Evolutionary conservation across 352 stramenopile species (phyloP).

Genomic region (Phytophthora boehmeriae): DNA sequence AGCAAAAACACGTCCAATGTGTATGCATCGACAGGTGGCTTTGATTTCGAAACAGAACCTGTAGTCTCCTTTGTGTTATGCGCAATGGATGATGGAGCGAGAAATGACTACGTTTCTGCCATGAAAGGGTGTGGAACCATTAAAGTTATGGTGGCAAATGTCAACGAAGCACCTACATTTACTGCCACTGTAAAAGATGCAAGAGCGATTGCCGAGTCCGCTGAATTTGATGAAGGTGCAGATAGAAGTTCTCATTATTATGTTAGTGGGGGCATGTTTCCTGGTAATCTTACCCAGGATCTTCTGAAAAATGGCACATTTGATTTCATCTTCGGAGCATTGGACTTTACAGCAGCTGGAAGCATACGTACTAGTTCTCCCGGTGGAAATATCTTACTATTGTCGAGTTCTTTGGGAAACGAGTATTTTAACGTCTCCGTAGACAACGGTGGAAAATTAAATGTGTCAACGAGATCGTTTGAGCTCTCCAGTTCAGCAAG

Average conservation of each 20-base stretch:
- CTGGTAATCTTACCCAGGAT: conserved; percentile 24
- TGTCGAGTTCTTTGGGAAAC: neutral
- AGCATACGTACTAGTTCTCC: conserved; percentile 23
- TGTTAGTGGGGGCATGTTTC: conserved; percentile 21
- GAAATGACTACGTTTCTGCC: conserved; percentile 44
- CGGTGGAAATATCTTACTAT: conserved; percentile 17
- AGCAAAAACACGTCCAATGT: conserved; percentile 36
- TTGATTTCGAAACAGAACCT: conserved; percentile 50
- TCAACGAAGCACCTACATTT: conserved; percentile 48
- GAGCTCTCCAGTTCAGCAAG: neutral
- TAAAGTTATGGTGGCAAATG: conserved; percentile 39
- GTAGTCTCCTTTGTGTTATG: conserved; percentile 43
- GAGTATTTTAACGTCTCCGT: conserved; percentile 27
- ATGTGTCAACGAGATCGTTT: neutral
- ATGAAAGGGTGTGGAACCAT: conserved; percentile 57
- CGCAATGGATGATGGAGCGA: conserved; percentile 52
- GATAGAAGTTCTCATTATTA: conserved; percentile 18
- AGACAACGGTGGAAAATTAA: conserved; percentile 11
- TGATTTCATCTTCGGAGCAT: conserved; percentile 46
- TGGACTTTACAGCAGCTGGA: conserved; percentile 51
- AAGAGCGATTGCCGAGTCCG: conserved; percentile 8
- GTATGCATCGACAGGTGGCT: conserved; percentile 24
- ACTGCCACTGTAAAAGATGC: conserved; percentile 2
- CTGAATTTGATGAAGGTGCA: conserved; percentile 19
- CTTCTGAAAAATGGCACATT: conserved; percentile 5